phyloP scores from a whole-genome alignment of 768 basidiomycete genomes.

The Pleurotus eryngii region DNA sequence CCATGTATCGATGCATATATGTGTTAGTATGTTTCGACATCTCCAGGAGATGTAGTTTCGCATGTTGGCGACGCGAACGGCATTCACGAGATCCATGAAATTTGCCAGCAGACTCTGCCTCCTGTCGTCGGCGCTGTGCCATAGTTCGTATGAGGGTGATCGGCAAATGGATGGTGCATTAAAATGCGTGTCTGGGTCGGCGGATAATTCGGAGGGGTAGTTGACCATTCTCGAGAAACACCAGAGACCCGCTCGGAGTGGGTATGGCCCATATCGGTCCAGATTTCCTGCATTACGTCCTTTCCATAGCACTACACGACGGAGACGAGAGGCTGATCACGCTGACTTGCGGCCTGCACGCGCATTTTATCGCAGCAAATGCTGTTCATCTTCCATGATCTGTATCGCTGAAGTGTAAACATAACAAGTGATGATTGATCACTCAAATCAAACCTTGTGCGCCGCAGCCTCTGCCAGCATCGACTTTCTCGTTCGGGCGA shows the following conservation, averaged over 20 bases:
- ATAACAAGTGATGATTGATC: background rate
- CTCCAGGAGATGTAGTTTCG: conserved; percentile 12
- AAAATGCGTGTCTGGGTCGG: conserved; percentile 24
- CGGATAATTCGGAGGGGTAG: conserved; percentile 25
- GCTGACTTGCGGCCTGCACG: background rate
- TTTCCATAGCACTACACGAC: conserved; percentile 21
- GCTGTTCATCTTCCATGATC: background rate
- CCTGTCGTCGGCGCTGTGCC: conserved; percentile 12
- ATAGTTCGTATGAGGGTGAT: conserved; percentile 24
- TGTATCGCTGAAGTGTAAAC: background rate
- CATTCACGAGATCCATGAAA: conserved; percentile 26
- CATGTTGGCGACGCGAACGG: conserved; percentile 19
- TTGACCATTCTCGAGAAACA: conserved; percentile 26
- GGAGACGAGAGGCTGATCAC: background rate
- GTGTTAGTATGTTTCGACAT: conserved; percentile 17
- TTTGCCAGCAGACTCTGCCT: conserved; percentile 18
- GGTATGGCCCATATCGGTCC: conserved; percentile 25
- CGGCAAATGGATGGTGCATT: conserved; percentile 21
- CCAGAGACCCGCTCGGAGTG: conserved; percentile 24
- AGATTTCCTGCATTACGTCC: conserved; percentile 24
- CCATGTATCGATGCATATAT: conserved; percentile 17
- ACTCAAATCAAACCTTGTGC: background rate
- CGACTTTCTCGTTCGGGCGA: background rate
- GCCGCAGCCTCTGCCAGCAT: background rate
- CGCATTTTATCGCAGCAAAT: conserved; percentile 1